These are phyloP conservation scores for Tillandsia fasciculata DNA, from an alignment of 176 grass and related monocot genomes.

Conservation along the genomic window DNA sequence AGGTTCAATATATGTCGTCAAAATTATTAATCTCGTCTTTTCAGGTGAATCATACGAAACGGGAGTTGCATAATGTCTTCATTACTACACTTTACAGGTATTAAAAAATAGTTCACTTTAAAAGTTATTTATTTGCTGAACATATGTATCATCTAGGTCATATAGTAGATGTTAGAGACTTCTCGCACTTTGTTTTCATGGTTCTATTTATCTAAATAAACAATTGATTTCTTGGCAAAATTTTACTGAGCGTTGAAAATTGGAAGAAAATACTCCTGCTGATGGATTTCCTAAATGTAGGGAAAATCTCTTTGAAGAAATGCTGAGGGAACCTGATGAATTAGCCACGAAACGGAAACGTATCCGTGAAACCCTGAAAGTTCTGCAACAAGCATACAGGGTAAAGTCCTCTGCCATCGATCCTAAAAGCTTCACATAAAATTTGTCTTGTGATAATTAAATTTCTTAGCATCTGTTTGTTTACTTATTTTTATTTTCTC, in stretches of 20 bases:
- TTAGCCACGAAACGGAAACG: slow-evolving; percentile 56
- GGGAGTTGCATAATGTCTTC: slow-evolving; percentile 76
- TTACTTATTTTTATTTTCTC: slow-evolving; percentile 23
- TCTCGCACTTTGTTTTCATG: too few relatives aligned
- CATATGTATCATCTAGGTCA: too few relatives aligned
- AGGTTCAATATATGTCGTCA: slow-evolving; percentile 20
- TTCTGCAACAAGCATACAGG: slow-evolving; percentile 77
- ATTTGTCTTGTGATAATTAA: not conserved
- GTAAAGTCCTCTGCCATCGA: slow-evolving; percentile 30
- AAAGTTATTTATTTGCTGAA: not conserved
- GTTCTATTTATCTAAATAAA: not conserved
- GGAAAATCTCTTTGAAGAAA: slow-evolving; percentile 78
- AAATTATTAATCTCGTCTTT: not conserved
- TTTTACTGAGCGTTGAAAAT: not conserved
- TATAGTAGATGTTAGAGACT: too few relatives aligned
- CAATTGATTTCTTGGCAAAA: slow-evolving; percentile 18
- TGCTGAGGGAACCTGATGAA: slow-evolving; percentile 87
- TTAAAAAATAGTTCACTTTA: slow-evolving; percentile 1
- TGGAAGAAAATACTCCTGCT: not conserved
- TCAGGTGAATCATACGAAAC: slow-evolving; percentile 92
- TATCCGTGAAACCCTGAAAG: slow-evolving; percentile 59
- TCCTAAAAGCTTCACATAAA: slow-evolving; percentile 9
- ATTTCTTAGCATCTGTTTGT: slow-evolving; percentile 1
- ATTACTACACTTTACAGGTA: slow-evolving; percentile 90
- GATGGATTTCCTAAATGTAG: slow-evolving; percentile 24